Conservation (phyloP, 306 rosid genomes). For the peach (Prunus persica) region DNA sequence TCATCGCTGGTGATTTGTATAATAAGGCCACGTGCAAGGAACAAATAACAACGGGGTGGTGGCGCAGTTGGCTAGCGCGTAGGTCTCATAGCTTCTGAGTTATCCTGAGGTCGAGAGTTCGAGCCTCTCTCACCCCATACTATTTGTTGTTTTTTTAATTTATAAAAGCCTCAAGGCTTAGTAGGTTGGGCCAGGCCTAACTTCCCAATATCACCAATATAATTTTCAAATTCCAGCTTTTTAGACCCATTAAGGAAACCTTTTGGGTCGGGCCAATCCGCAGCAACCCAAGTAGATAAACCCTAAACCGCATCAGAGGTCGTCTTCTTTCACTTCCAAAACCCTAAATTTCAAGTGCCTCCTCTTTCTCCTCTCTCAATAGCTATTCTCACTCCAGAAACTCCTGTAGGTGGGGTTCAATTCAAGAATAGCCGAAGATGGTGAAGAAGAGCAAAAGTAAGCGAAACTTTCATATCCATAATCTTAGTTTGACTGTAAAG, state of each 20-base stretch:
- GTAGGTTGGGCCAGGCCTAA: not conserved
- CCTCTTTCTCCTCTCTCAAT: not conserved
- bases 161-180: not conserved
- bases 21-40: too few relatives aligned
- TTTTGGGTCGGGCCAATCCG: not conserved
- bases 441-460: conserved; percentile 89
- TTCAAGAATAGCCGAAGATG: conserved; percentile 35
- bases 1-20: too few relatives aligned
- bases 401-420: not conserved
- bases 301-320: not conserved
- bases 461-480: not conserved
- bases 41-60: conserved; percentile 39
- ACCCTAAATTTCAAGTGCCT: conserved; percentile 15
- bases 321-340: conserved; percentile 5
- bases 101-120: conserved; percentile 77
- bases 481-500: not conserved
- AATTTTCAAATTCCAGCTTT: not conserved
- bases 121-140: conserved; percentile 66
- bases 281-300: conserved; percentile 9
- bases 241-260: not conserved
- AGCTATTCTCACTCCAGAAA: not conserved
- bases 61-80: conserved; percentile 90
- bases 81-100: conserved; percentile 70
- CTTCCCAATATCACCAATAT: not conserved
- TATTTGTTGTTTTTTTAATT: not conserved